Conservation (phyloP, 345 rosid species). For the Gossypium bickii region DNA sequence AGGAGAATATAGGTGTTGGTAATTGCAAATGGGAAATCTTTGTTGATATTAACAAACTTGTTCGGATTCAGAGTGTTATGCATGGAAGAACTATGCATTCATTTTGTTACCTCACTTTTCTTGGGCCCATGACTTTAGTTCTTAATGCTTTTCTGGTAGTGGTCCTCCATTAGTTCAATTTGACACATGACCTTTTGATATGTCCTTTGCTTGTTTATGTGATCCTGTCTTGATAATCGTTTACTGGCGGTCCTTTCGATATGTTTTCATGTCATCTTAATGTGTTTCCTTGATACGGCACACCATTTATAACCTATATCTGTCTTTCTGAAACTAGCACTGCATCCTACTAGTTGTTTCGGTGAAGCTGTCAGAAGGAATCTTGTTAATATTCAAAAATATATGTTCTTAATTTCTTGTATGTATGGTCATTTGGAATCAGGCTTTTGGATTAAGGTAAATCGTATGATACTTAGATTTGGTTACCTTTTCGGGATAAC, state of each 20-base stretch:
- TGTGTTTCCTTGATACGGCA: constrained; percentile 9
- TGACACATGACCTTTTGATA: constrained; percentile 17
- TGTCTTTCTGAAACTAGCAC: constrained; percentile 17
- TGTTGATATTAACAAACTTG: not conserved
- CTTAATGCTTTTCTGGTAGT: constrained; percentile 8
- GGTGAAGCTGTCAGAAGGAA: constrained; percentile 1
- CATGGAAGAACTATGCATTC: constrained; percentile 12
- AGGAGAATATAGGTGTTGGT: constrained; percentile 8
- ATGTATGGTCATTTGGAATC: not conserved
- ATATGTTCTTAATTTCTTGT: constrained; percentile 7
- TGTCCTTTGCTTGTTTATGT: constrained; percentile 20
- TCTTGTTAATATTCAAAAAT: not conserved
- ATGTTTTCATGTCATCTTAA: not conserved
- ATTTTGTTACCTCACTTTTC: not conserved
- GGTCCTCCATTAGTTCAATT: constrained; percentile 24
- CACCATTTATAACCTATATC: constrained; percentile 15
- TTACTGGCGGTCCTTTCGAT: constrained; percentile 27
- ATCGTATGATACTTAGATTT: not conserved
- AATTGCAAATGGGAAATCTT: not conserved
- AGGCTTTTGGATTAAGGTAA: not conserved
- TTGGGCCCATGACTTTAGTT: constrained; percentile 6
- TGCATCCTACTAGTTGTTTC: not conserved
- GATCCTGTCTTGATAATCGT: constrained; percentile 33
- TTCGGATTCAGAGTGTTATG: not conserved
- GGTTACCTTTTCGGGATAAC: not conserved